Evolutionary conservation across 805 yeast genomes (phyloP).

Genomic region (Cyberlindnera lachancei): DNA sequence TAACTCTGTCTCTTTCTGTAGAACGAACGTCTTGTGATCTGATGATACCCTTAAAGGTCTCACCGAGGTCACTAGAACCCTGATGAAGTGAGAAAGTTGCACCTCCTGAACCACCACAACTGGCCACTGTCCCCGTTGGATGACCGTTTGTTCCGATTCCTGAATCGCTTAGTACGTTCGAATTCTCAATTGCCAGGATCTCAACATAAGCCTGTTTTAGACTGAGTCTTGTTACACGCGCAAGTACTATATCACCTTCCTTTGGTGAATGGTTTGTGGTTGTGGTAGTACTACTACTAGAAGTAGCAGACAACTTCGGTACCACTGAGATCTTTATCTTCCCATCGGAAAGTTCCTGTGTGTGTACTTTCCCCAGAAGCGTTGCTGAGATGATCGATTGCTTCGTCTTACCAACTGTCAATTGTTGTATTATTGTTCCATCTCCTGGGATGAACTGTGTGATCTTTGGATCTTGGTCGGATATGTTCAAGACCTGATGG

Average conservation of each 20-base stretch:
- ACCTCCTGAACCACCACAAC: slow-evolving; percentile 53
- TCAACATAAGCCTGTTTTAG: slow-evolving; percentile 72
- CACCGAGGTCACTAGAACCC: slow-evolving; percentile 70
- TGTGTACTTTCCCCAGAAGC: slow-evolving; percentile 48
- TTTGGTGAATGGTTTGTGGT: slow-evolving; percentile 45
- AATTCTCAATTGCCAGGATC: slow-evolving; percentile 60
- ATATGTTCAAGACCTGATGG: slow-evolving; percentile 30
- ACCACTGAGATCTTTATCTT: slow-evolving; percentile 23
- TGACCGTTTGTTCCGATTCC: slow-evolving; percentile 58
- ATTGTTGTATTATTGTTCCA: slow-evolving; percentile 50
- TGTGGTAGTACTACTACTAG: slow-evolving; percentile 7
- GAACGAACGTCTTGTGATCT: slow-evolving; percentile 85
- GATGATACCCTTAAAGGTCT: slow-evolving; percentile 79
- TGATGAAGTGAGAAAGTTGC: slow-evolving; percentile 34
- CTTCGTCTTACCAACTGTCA: slow-evolving; percentile 30
- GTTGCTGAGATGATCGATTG: slow-evolving; percentile 49
- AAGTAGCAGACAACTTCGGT: slow-evolving; percentile 14
- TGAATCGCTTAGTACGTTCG: slow-evolving; percentile 46
- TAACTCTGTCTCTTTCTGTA: slow-evolving; percentile 84
- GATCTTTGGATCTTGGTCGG: slow-evolving; percentile 21
- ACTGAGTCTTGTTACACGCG: slow-evolving; percentile 60
- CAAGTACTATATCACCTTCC: slow-evolving; percentile 78
- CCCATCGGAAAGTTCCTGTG: slow-evolving; percentile 16
- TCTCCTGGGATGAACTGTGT: slow-evolving; percentile 51
- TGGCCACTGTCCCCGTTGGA: slow-evolving; percentile 27